Percentiles rank a stretch among this genome's conserved stretches.
Conservation (phyloP, 768 basidiomycete species). For the Crepidotus variabilis region DNA sequence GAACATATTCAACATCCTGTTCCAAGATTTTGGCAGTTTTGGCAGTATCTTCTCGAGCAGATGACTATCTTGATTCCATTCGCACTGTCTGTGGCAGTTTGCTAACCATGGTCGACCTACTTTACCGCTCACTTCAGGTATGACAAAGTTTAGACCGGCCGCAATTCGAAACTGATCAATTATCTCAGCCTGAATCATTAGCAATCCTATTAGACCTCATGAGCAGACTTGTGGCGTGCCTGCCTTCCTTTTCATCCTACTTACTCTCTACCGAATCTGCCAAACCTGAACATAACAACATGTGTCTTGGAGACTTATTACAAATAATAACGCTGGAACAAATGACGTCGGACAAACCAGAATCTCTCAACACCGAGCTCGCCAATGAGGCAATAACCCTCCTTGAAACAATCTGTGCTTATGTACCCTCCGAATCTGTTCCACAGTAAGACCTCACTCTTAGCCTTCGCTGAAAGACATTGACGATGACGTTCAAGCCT, state of each 20-base stretch:
- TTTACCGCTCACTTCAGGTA: constrained; percentile 39
- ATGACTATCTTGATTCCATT: constrained; percentile 30
- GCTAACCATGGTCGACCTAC: constrained; percentile 32
- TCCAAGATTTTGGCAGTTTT: constrained; percentile 43
- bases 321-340: background rate
- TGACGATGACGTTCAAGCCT: constrained; percentile 27
- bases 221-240: constrained; percentile 36
- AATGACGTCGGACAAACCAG: background rate
- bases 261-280: background rate
- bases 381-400: constrained; percentile 41
- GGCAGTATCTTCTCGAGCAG: constrained; percentile 28
- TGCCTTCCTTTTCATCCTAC: constrained; percentile 42
- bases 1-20: constrained; percentile 38
- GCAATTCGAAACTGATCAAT: constrained; percentile 5
- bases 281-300: background rate
- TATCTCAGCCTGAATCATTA: constrained; percentile 39
- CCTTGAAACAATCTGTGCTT: constrained; percentile 53
- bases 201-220: constrained; percentile 53
- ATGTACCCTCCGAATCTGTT: constrained; percentile 38
- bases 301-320: background rate
- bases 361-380: constrained; percentile 18
- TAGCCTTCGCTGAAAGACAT: background rate
- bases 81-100: constrained; percentile 31
- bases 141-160: constrained; percentile 12
- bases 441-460: constrained; percentile 26